These are phyloP conservation scores for Myxozyma geophila DNA, from an alignment of 805 yeast genomes.

Conservation along the genomic window DNA sequence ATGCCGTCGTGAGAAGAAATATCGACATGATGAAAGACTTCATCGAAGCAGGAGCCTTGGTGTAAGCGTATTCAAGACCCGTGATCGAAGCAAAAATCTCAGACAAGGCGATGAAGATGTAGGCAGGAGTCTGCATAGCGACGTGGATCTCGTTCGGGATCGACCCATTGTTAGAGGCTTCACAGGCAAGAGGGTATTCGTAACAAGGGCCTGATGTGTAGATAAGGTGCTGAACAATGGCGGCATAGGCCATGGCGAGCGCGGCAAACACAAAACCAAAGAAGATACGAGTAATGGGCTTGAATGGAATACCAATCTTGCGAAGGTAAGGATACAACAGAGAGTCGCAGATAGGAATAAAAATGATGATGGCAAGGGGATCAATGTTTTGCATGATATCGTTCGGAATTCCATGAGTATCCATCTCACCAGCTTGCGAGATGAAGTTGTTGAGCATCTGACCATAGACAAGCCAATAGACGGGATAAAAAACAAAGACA, in stretches of 20 bases:
- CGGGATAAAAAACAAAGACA: slow-evolving; percentile 70
- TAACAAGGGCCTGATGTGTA: slow-evolving; percentile 77
- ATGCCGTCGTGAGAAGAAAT: slow-evolving; percentile 72
- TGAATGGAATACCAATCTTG: slow-evolving; percentile 57
- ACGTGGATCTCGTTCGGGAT: slow-evolving; percentile 64
- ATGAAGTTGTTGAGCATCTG: slow-evolving; percentile 76
- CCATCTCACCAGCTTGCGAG: slow-evolving; percentile 75
- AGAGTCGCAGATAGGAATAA: slow-evolving; percentile 72
- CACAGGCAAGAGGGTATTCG: slow-evolving; percentile 62
- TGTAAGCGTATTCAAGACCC: slow-evolving; percentile 82
- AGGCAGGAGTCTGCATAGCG: slow-evolving; percentile 74
- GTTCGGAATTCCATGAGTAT: slow-evolving; percentile 76
- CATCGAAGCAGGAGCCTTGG: slow-evolving; percentile 76
- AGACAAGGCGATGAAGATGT: slow-evolving; percentile 70
- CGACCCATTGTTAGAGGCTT: slow-evolving; percentile 44
- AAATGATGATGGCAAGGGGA: slow-evolving; percentile 74
- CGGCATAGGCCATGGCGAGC: slow-evolving; percentile 72
- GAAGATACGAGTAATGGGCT: slow-evolving; percentile 72
- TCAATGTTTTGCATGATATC: slow-evolving; percentile 78
- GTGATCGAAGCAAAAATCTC: slow-evolving; percentile 82
- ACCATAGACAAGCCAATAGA: slow-evolving; percentile 75
- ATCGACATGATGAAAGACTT: slow-evolving; percentile 64
- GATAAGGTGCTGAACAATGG: slow-evolving; percentile 71
- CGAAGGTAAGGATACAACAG: slow-evolving; percentile 60
- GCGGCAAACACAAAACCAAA: slow-evolving; percentile 71